These are phyloP conservation scores for Hypoxylon sp. DNA, from an alignment of 2,329 filamentous ascomycete genomes.

Conservation along the genomic window DNA sequence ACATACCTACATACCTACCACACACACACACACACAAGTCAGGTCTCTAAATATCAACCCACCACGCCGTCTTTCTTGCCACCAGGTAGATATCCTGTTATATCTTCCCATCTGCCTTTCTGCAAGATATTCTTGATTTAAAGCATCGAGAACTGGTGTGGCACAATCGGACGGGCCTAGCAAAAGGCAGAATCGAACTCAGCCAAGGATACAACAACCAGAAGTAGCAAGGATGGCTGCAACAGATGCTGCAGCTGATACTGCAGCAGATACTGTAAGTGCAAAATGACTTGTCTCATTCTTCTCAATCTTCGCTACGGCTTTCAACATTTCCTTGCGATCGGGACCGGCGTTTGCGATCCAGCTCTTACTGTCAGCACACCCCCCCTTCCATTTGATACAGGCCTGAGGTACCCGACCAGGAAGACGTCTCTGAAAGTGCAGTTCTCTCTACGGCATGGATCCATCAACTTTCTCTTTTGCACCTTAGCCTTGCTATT, in stretches of 20 bases:
- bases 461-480: too few relatives aligned
- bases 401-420: not conserved
- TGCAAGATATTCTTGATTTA: constrained; percentile 24
- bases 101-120: too few relatives aligned
- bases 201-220: constrained; percentile 13
- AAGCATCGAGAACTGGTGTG: constrained; percentile 18
- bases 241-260: constrained; percentile 26
- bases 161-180: constrained; percentile 15
- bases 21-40: too few relatives aligned
- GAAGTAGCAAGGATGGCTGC: constrained; percentile 22
- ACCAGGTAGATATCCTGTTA: constrained; percentile 15
- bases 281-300: constrained; percentile 22
- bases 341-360: constrained; percentile 17
- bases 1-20: too few relatives aligned
- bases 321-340: constrained; percentile 19
- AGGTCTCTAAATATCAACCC: constrained; percentile 23
- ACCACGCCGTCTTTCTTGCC: constrained; percentile 18
- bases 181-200: constrained; percentile 10
- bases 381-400: constrained; percentile 4
- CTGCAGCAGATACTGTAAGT: constrained; percentile 34
- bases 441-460: too few relatives aligned
- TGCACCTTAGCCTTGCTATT: too few relatives aligned
- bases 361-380: constrained; percentile 18
- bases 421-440: not conserved
- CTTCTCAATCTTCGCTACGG: not conserved